Evolutionary conservation across 345 rosid species (phyloP).

Genomic region (Populus davidiana): DNA sequence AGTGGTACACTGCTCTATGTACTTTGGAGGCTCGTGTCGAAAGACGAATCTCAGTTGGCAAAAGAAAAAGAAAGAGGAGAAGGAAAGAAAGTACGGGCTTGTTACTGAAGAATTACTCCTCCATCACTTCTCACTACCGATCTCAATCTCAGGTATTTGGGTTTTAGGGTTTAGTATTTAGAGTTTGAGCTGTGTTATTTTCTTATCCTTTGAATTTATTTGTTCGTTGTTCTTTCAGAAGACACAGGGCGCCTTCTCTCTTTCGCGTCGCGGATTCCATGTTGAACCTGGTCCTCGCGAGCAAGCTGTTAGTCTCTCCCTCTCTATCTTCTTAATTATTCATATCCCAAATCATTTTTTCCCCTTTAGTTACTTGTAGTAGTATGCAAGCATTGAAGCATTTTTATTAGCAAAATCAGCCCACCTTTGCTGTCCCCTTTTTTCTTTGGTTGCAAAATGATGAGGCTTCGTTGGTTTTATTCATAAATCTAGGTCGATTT

Average conservation of each 20-base stretch:
- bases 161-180: neutral
- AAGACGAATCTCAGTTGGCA: neutral
- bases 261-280: slow-evolving; percentile 64
- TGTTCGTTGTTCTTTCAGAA: slow-evolving; percentile 23
- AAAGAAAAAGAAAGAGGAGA: neutral
- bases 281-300: slow-evolving; percentile 83
- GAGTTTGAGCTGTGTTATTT: neutral
- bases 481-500: neutral
- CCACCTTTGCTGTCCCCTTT: too few species aligned
- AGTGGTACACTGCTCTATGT: too few species aligned
- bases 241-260: slow-evolving; percentile 37
- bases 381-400: neutral
- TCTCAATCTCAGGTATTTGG: slow-evolving; percentile 56
- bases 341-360: neutral
- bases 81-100: slow-evolving; percentile 46
- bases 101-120: slow-evolving; percentile 37
- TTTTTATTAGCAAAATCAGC: neutral
- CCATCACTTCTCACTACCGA: slow-evolving; percentile 52
- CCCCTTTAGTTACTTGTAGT: too few species aligned
- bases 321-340: neutral
- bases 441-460: too few species aligned
- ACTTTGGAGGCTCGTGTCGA: too few species aligned
- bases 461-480: too few species aligned
- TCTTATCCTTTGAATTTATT: slow-evolving; percentile 10
- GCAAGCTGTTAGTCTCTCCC: slow-evolving; percentile 63